phyloP scores from a whole-genome alignment of 176 grass and related monocot genomes.

The Oropetium thomaeum region DNA sequence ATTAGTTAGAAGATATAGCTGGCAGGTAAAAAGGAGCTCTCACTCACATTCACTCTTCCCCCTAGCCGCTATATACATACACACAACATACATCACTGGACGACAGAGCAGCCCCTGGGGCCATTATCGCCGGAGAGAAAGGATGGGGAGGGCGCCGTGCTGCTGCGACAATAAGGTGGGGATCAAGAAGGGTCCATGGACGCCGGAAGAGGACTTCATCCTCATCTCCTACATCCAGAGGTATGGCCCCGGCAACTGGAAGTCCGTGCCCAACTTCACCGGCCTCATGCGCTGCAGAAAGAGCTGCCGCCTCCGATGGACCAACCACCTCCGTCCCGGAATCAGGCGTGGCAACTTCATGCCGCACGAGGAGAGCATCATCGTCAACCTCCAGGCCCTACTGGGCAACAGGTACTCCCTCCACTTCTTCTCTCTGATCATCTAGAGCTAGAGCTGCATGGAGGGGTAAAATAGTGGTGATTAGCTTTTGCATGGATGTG shows the following conservation, averaged over 20 bases:
- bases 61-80: no score
- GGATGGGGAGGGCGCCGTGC: slow-evolving; percentile 79
- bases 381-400: slow-evolving; percentile 75
- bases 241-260: slow-evolving; percentile 78
- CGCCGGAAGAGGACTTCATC: slow-evolving; percentile 85
- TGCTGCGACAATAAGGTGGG: slow-evolving; percentile 79
- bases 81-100: no score
- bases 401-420: slow-evolving; percentile 86
- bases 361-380: slow-evolving; percentile 68
- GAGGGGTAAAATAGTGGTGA: no score
- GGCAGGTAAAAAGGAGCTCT: no score
- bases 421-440: neutral
- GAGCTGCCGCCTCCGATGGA: slow-evolving; percentile 86
- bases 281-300: slow-evolving; percentile 87
- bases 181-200: slow-evolving; percentile 92
- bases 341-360: slow-evolving; percentile 84
- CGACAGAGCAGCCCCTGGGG: no score
- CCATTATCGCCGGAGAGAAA: neutral
- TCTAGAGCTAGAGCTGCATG: neutral
- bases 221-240: slow-evolving; percentile 86
- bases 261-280: slow-evolving; percentile 64
- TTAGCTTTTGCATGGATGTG: neutral
- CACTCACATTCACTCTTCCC: no score
- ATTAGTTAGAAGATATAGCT: no score
- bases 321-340: slow-evolving; percentile 82